A percentile compares a stretch with the other conserved stretches of the same genome.
Conservation (phyloP, 139 green algal species). For the Zygnema circumcarinatum region DNA sequence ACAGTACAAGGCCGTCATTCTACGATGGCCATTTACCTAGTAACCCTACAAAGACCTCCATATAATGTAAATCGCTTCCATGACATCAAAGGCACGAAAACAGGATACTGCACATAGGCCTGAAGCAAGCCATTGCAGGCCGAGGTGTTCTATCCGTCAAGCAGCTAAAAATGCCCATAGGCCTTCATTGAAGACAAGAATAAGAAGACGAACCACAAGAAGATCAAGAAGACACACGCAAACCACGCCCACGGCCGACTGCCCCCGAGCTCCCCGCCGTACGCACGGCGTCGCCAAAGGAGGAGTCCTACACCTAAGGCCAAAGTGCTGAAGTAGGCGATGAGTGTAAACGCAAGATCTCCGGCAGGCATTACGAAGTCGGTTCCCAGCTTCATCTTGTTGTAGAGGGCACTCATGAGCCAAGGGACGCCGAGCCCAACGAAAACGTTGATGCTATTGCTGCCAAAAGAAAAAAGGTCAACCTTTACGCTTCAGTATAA, state of each 20-base stretch:
- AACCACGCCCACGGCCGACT: constrained; percentile 29
- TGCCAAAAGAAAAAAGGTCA: constrained; percentile 19
- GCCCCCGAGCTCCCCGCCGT: constrained; percentile 50
- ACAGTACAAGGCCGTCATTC: too few relatives aligned
- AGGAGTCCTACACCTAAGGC: constrained; percentile 17
- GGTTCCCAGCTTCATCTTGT: constrained; percentile 28
- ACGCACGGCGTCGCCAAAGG: constrained; percentile 18
- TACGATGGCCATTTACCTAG: too few relatives aligned
- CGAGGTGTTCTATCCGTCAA: too few relatives aligned
- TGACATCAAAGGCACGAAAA: too few relatives aligned
- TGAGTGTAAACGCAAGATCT: constrained; percentile 43
- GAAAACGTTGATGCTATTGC: constrained; percentile 60
- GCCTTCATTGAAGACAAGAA: constrained; percentile 48
- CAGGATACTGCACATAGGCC: too few relatives aligned
- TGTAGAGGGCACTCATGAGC: constrained; percentile 49
- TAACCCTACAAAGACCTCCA: too few relatives aligned
- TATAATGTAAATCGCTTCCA: too few relatives aligned
- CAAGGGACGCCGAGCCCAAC: constrained; percentile 47
- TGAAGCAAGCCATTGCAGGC: too few relatives aligned
- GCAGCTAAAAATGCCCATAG: constrained; percentile 18
- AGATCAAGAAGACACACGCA: constrained; percentile 28
- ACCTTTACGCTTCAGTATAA: background rate
- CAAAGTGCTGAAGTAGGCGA: constrained; percentile 37
- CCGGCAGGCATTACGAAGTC: constrained; percentile 24
- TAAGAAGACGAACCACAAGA: constrained; percentile 47